A percentile compares a stretch with the other conserved stretches of the same genome.
phyloP scores from a whole-genome alignment of 495 filamentous ascomycete genomes.

The Astrocystis sublimbata region DNA sequence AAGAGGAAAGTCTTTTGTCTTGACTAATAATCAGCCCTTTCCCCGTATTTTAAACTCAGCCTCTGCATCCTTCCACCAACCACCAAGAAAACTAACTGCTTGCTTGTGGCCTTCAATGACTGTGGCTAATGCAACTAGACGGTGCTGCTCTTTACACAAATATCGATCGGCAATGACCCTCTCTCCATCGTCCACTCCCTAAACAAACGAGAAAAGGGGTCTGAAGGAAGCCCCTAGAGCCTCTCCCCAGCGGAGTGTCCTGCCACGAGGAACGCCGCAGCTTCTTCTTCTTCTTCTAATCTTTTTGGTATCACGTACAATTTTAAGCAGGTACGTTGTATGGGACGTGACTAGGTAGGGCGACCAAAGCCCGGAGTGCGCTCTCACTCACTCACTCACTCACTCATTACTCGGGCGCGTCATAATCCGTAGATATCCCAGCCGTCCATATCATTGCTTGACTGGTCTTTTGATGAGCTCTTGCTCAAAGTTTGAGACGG shows the following conservation, averaged over 20 bases:
- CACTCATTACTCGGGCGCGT: constrained; percentile 18
- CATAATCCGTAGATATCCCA: constrained; percentile 57
- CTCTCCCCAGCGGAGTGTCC: constrained; percentile 8
- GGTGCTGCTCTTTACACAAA: constrained; percentile 4
- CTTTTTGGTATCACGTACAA: constrained; percentile 24
- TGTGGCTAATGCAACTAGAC: no score
- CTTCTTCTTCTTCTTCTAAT: no score
- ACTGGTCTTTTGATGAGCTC: constrained; percentile 14
- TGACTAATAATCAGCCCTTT: neutral
- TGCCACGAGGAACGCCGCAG: constrained; percentile 11
- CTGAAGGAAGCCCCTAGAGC: neutral
- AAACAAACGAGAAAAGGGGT: constrained; percentile 19
- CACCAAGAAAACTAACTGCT: neutral
- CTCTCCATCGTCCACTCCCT: constrained; percentile 5
- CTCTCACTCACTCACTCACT: neutral
- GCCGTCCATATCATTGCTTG: constrained; percentile 45
- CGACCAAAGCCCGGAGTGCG: neutral
- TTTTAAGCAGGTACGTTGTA: constrained; percentile 13
- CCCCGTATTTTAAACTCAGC: neutral
- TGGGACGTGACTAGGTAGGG: constrained; percentile 1
- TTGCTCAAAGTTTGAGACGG: constrained; percentile 23
- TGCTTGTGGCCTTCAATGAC: no score
- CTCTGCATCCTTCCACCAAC: neutral
- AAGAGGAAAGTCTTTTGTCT: neutral
- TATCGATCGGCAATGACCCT: constrained; percentile 6